Evolutionary conservation across 2,329 filamentous ascomycete species (phyloP).

Genomic region (Trichoderma atrobrunneum): DNA sequence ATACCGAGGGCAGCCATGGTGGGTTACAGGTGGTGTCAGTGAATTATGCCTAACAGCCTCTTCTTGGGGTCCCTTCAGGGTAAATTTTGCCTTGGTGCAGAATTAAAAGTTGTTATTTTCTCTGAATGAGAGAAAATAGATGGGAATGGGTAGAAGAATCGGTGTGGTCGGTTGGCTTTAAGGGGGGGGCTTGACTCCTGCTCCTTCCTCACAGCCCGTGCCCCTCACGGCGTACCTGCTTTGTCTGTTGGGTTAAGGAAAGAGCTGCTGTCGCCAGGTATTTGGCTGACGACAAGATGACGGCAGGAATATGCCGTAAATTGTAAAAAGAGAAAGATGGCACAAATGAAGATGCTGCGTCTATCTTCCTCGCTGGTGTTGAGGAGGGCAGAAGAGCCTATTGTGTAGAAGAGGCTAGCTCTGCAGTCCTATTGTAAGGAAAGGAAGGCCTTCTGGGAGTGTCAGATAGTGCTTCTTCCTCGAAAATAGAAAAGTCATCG

Average conservation of each 20-base stretch:
- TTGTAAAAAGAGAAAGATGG: no score
- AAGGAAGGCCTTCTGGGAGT: not conserved
- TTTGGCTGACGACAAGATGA: not conserved
- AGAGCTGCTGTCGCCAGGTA: not conserved
- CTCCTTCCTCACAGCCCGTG: not conserved
- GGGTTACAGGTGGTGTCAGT: not conserved
- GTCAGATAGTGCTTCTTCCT: not conserved
- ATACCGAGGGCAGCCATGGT: slow-evolving; percentile 25
- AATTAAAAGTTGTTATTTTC: not conserved
- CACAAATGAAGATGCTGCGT: not conserved
- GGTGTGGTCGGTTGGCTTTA: not conserved
- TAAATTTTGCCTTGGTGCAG: not conserved
- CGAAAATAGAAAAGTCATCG: not conserved
- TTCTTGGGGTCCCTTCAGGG: not conserved
- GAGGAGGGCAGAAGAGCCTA: not conserved
- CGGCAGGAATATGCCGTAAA: not conserved
- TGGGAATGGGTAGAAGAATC: not conserved
- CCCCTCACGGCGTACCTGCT: not conserved
- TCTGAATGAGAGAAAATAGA: not conserved
- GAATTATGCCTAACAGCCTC: not conserved
- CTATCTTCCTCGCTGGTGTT: not conserved
- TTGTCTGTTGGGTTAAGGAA: not conserved
- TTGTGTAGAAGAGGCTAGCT: not conserved
- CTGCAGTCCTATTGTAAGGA: not conserved
- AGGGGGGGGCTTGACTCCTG: not conserved